Base-by-base conservation (phyloP, 2,329 filamentous ascomycete species). In the Sphaerulina musiva region DNA sequence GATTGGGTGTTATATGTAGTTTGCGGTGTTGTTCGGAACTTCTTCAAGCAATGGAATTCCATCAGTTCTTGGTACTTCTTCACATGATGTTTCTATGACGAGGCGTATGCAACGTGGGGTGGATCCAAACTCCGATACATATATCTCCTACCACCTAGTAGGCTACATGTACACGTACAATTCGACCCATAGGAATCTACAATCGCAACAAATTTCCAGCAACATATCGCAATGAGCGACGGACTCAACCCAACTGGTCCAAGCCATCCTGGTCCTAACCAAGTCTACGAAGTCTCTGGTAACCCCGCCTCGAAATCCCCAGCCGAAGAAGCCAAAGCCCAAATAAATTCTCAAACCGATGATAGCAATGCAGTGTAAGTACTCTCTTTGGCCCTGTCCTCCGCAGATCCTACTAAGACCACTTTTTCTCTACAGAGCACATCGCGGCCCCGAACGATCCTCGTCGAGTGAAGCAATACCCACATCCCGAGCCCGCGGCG, bases 201-300 rank as follows among this genome's bases (percentile, higher is more conserved):
- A 48, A 26, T 11, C 14, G 38, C 7, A 7, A 12, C 48, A 20
- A 53, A 52, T 39, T n/a, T 41, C 41, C 50, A 56, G 51, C 20
- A 23, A 11, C 9, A 6, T 11, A n/a, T 12, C 42, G 29, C 20
- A 9, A 44, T 44, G 42, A 44, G 42, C 42, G 42, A 64, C 55
- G 58, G 45, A 20, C 46, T 74, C 58, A 65, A 72, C 55, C 72
- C 73, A 47, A 64, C 63, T 38, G 72, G 69, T 36, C 69, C 71
- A 29, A 71, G 73, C 29, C 75, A 78, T 61, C 76, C 76, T 14
- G 67, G 69, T 46, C 66, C 68, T 31, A 51, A 70, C 56, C 67
- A 74, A 61, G 74, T 72, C 50, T 78, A 78, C 70, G 70, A 70
- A 10, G 75, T 74, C 2, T 64, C 71, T 2, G 73, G 72, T 58